Percentiles rank a stretch among this genome's conserved stretches.
These are phyloP conservation scores for Neonectria faginata DNA, from an alignment of 2,329 filamentous ascomycete species.

Conservation along the genomic window DNA sequence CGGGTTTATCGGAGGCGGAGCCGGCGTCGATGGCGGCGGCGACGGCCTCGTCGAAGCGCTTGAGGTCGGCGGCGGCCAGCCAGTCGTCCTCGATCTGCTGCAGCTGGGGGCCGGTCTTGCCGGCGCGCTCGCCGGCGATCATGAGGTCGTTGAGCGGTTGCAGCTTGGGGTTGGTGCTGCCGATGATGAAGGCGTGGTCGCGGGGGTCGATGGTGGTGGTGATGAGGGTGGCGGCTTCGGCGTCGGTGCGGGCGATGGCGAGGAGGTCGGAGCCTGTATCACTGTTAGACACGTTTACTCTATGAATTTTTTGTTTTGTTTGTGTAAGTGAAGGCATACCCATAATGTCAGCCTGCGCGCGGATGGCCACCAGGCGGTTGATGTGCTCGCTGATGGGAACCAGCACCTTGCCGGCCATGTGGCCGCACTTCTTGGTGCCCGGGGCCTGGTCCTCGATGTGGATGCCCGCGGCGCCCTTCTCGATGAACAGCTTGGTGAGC, in stretches of 20 bases:
- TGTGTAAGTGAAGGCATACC: conserved; percentile 57
- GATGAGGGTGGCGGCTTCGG: conserved; percentile 97
- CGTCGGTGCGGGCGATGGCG: conserved; percentile 93
- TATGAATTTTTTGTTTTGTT: too few species aligned
- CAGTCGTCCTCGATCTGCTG: conserved; percentile 94
- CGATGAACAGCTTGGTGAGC: conserved; percentile 96
- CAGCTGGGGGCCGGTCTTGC: conserved; percentile 83
- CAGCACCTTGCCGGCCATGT: conserved; percentile 98
- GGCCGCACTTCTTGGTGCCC: conserved; percentile 98
- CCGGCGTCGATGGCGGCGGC: conserved; percentile 81
- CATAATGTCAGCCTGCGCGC: conserved; percentile 99
- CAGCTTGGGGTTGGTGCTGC: conserved; percentile 85
- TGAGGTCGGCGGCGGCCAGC: conserved; percentile 81
- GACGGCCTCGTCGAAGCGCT: conserved; percentile 92
- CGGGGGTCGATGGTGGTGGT: conserved; percentile 95
- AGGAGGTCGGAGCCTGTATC: conserved; percentile 80
- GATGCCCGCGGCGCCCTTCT: conserved; percentile 96
- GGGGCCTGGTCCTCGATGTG: conserved; percentile 99
- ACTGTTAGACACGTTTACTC: too few species aligned
- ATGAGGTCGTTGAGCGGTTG: conserved; percentile 92
- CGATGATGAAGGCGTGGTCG: conserved; percentile 94
- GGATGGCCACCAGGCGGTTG: conserved; percentile 95
- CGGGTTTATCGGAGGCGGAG: conserved; percentile 75
- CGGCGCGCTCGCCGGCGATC: conserved; percentile 82
- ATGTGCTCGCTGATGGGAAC: conserved; percentile 98